These are phyloP conservation scores for Entomophthora muscae DNA, from an alignment of 371 early-diverging fungal genomes.

Conservation along the genomic window DNA sequence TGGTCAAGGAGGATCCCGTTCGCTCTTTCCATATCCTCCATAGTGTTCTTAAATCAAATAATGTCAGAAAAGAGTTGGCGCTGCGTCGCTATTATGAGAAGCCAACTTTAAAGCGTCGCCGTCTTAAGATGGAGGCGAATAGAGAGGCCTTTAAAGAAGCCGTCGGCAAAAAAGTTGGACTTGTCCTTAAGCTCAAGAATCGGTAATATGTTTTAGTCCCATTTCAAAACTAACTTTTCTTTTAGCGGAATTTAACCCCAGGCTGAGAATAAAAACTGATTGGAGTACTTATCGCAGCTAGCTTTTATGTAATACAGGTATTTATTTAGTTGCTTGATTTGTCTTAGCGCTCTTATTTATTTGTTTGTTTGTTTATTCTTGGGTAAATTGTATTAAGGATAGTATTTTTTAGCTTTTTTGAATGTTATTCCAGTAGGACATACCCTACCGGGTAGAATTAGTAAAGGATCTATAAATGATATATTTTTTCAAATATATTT, in stretches of 20 bases:
- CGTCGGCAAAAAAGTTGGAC: conserved; percentile 31
- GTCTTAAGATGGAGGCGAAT: conserved; percentile 25
- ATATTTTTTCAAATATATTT: too few relatives aligned
- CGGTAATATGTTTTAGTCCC: conserved; percentile 18
- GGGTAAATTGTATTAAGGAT: too few relatives aligned
- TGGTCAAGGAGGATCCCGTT: conserved; percentile 19
- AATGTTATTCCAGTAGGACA: too few relatives aligned
- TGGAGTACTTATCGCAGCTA: too few relatives aligned
- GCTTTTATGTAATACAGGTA: too few relatives aligned
- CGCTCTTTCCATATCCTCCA: conserved; percentile 23
- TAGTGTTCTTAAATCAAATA: conserved; percentile 22
- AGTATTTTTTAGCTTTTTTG: too few relatives aligned
- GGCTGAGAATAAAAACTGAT: too few relatives aligned
- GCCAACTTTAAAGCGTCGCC: conserved; percentile 28
- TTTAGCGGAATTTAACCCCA: conserved; percentile 4
- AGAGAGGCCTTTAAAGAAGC: conserved; percentile 28
- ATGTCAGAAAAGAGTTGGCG: conserved; percentile 22
- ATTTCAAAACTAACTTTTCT: neutral
- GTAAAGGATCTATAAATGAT: too few relatives aligned
- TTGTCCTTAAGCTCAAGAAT: conserved; percentile 38
- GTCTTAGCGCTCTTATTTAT: too few relatives aligned
- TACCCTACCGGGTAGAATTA: too few relatives aligned
- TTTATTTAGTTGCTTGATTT: too few relatives aligned
- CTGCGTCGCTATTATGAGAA: conserved; percentile 30
- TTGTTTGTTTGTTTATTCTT: too few relatives aligned